Base-by-base conservation (phyloP, 306 rosid genomes). In the Erythrophleum fordii region DNA sequence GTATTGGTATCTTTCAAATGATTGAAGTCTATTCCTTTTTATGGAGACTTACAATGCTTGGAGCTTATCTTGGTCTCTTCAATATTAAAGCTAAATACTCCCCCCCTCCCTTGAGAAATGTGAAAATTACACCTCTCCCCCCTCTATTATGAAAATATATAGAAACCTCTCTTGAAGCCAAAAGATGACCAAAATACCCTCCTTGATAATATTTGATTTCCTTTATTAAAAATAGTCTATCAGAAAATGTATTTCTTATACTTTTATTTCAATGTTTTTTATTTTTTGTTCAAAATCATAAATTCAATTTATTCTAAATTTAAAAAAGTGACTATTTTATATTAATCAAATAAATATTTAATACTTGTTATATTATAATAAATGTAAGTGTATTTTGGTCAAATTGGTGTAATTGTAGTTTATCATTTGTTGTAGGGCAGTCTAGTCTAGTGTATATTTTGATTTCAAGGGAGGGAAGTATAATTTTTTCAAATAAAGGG, bases 21-120 rank as follows among this genome's bases (percentile, higher is more conserved):
- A 72, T 72, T 48, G 11, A 70, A 68, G 31, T 60, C 39, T 25
- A 66, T 70, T 76, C 51, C 77, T 83, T 79, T 76, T 44, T 60
- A 71, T 76, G 41, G 37, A 51, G 58, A 68, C 9, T 59, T 74
- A 11, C 58, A n/a, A 61, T 64, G 23, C 82, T 70, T 69, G 41
- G 37, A 84, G 26, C 42, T 77, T 79, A 53, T 58, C 23, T 78
- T 45, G 41, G 25, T 78, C 8, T n/a, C 72, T 39, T 67, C 72
- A 64, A 64, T 64, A 64, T 62, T 23, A 56, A 56, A 23, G 62
- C 62, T 56, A 25, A 31, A 31, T 31, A 1, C 1, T 29, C 22
- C 34, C 11, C 65, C 65, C 35, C 61, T 45, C 49, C 16, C 26
- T n/a, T 22, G 6, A 55, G 61, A 22, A 55, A 20, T 55, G 61